Base-by-base conservation (phyloP, 768 basidiomycete genomes). In the Trametes sanguinea region DNA sequence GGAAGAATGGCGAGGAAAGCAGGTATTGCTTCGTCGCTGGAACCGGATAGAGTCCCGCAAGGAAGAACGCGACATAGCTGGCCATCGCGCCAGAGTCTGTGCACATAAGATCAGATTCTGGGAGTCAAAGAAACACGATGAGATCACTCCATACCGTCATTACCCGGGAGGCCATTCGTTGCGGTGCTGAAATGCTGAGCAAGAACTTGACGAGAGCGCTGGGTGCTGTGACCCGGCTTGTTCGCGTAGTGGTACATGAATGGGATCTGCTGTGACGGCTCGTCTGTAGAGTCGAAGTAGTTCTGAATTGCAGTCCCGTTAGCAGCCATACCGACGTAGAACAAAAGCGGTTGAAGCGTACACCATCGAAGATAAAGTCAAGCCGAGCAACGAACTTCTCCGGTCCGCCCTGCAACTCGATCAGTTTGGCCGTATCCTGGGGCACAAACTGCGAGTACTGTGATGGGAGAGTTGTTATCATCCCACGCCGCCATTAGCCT, bases 201-300 rank as follows among this genome's bases (percentile, higher is more conserved):
- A 52, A 87, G 81, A n/a, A 82, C 76, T 66, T 84, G 80, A 30
- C 85, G 72, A 33, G 84, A 80, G 16, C 81, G 73, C 65, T 83
- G 82, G 2, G 84, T 85, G 69, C 84, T 87, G 17, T 82, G 69
- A 2, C 84, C 85, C 0, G 86, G 85, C 2, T 76, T 75, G 68
- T 86, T 81, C 2, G 83, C 85, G 65, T 88, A 88, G 72, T 88
- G 85, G 66, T 86, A 87, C 85, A 87, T 87, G 71, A 80, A 85
- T 0, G 85, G 85, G 65, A 88, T 87, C 65, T 86, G 85, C 65
- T 86, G 84, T 2, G 85, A 86, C 0, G 85, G 85, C 65, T 88
- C 86, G 67, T 88, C 78, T 8, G 85, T 85, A 0, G 78, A 75
- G 60, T 87, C 86, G 63, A 87, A 87, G 70, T 85, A 88, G 43